Evolutionary conservation across 2,329 filamentous ascomycete species (phyloP).

Genomic region (Botrytis tulipae): DNA sequence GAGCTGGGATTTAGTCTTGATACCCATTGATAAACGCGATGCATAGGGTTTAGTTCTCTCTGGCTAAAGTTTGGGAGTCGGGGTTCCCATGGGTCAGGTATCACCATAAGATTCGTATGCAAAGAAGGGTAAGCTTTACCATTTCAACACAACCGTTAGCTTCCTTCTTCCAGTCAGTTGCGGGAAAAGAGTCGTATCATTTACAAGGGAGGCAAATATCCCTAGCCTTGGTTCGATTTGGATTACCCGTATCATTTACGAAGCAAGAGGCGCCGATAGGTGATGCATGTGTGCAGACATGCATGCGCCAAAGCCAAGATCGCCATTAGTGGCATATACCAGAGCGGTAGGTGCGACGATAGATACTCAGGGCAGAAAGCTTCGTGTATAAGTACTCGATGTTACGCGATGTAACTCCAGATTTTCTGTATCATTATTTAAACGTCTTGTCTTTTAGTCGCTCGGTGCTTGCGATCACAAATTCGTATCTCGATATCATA

Average conservation of each 20-base stretch:
- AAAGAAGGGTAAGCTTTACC: background rate
- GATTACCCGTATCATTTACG: constrained; percentile 14
- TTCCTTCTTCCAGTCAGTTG: background rate
- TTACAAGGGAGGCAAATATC: background rate
- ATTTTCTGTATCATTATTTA: background rate
- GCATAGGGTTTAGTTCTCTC: constrained; percentile 1
- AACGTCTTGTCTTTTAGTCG: background rate
- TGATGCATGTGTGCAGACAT: background rate
- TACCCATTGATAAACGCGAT: constrained; percentile 6
- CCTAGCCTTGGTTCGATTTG: background rate
- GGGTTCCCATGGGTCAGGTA: background rate
- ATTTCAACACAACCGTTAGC: background rate
- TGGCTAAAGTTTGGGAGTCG: background rate
- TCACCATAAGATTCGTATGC: background rate
- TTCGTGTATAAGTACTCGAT: constrained; percentile 10
- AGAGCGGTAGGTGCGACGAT: constrained; percentile 2
- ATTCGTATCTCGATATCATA: constrained; percentile 2
- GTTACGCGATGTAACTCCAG: background rate
- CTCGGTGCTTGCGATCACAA: background rate
- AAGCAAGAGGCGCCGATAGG: background rate
- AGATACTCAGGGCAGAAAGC: background rate
- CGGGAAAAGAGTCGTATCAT: background rate
- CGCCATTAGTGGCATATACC: background rate
- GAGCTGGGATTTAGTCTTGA: background rate
- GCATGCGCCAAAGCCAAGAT: background rate